Base-by-base conservation (phyloP, 345 rosid genomes). In the Durio zibethinus region DNA sequence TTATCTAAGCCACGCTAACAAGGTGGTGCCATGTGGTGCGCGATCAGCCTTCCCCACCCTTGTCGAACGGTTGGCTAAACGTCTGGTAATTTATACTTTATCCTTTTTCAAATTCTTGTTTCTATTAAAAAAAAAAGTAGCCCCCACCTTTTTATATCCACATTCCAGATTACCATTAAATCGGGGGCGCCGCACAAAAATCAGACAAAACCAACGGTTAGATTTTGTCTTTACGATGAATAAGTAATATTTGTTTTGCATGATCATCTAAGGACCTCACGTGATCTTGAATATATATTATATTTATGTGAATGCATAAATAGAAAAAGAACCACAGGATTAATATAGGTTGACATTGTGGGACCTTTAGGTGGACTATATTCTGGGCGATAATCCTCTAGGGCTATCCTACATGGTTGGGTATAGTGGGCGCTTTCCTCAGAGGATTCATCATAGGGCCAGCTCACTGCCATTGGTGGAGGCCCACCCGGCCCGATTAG, bases 381-480 rank as follows among this genome's bases (percentile, higher is more conserved):
- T 96, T 45, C 84, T 96, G 9, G 99, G 99, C 25, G 97, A 93
- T 68, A 96, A 96, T 65, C 98, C 99, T 2, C 45, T 89, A 74
- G 73, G 89, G 71, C 86, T 92, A 85, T 96, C 98, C 10, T 96
- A 93, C 90, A 93, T 96, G 97, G 99, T 96, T 42, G 99, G 94
- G 0, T 96, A 91, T 61, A 97, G 99, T 16, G 78, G 81, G 20
- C 87, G 62, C 43, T 96, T 83, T 78, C 98, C 99, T 4, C 91
- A 82, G 73, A 85, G 97, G 90, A 91, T 93, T 77, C 99, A 96
- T 77, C 99, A 96, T 85, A 79, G 99, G 80, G 98, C 82, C 1
- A 89, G 97, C 73, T 96, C 98, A 0, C 76, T 90, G 21, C 99
- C 99, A 4, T 93, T 97, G 0, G 85, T 90, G 23, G 76, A 76